Evolutionary conservation across 208 protist species (phyloP).

Genomic region (Leptomonas seymouri): DNA sequence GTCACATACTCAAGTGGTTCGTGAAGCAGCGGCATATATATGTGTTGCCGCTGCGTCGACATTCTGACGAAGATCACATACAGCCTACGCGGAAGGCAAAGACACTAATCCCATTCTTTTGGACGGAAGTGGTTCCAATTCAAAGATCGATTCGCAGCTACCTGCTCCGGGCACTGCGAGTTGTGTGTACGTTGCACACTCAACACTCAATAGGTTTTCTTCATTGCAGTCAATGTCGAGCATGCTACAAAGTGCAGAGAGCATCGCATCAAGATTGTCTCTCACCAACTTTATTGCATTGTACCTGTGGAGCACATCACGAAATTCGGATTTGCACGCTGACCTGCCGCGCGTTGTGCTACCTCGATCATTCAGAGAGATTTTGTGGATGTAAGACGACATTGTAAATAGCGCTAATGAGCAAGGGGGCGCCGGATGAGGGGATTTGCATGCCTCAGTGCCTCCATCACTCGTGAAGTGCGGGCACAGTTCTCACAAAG

Average conservation of each 20-base stretch:
- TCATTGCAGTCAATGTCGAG: not conserved
- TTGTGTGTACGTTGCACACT: conserved; percentile 5
- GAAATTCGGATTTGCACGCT: not conserved
- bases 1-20: not conserved
- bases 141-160: conserved; percentile 6
- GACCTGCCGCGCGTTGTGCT: not conserved
- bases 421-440: not conserved
- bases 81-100: not conserved
- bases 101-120: not conserved
- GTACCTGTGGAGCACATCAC: conserved; percentile 1
- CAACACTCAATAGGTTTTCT: not conserved
- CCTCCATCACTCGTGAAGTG: not conserved
- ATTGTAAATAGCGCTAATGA: not conserved
- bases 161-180: conserved; percentile 2
- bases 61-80: not conserved
- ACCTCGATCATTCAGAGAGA: not conserved
- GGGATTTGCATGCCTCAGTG: not conserved
- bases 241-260: not conserved
- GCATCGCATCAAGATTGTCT: not conserved
- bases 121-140: no score
- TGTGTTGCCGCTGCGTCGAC: not conserved
- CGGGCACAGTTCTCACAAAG: not conserved
- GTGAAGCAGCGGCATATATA: not conserved
- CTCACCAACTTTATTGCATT: not conserved
- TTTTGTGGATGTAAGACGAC: not conserved